Evolutionary conservation across 768 basidiomycete genomes (phyloP).

Genomic region (Naganishia kalamii): DNA sequence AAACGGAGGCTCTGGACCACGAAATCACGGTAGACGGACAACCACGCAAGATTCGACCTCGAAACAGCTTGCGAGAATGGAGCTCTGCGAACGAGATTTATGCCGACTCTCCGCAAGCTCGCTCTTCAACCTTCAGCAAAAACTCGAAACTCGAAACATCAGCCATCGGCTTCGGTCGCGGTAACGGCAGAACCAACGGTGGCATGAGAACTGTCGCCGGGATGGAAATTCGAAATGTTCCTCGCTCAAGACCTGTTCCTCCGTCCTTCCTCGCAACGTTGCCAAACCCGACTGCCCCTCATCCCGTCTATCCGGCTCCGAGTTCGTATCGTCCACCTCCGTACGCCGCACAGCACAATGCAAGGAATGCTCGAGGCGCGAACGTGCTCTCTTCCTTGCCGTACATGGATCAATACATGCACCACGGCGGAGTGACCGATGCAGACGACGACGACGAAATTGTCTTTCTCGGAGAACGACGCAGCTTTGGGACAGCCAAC

Average conservation of each 20-base stretch:
- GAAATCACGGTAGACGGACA: not conserved
- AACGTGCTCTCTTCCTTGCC: not conserved
- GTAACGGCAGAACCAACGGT: not conserved
- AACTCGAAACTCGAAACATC: not conserved
- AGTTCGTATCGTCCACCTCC: not conserved
- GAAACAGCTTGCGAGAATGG: slow-evolving; percentile 1
- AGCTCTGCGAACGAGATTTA: not conserved
- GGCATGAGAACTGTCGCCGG: not conserved
- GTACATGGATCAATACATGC: not conserved
- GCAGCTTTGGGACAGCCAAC: not conserved
- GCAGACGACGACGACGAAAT: not conserved
- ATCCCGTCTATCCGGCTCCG: not conserved
- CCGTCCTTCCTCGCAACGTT: not conserved
- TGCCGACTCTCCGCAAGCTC: not conserved
- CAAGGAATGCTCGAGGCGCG: not conserved
- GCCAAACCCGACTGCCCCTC: not conserved
- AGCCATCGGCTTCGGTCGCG: not conserved
- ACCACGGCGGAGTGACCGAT: not conserved
- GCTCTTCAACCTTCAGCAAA: not conserved
- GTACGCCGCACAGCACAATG: not conserved
- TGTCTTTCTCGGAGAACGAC: not conserved
- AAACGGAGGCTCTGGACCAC: not conserved
- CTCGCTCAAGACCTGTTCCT: not conserved
- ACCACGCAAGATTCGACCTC: not conserved
- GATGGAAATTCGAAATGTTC: not conserved